Percentiles rank a stretch among this genome's conserved stretches.
Evolutionary conservation across 2,329 filamentous ascomycete genomes (phyloP).

Genomic region (Aspergillus niger): DNA sequence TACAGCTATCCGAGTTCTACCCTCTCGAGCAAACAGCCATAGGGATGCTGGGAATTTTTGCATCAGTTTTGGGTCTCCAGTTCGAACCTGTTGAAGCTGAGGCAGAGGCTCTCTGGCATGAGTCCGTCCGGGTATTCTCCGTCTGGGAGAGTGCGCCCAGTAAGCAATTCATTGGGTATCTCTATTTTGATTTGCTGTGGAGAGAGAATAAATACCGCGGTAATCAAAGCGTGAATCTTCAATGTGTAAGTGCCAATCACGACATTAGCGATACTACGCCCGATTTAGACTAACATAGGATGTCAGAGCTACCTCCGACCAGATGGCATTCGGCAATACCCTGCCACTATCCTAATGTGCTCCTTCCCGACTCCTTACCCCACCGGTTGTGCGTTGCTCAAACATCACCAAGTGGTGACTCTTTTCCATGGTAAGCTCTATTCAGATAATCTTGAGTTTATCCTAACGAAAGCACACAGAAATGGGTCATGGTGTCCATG

Average conservation of each 20-base stretch:
- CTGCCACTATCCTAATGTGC: not conserved
- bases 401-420: not conserved
- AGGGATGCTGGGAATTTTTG: not conserved
- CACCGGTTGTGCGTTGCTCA: not conserved
- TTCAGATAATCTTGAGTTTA: accelerated
- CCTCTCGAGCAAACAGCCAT: not conserved
- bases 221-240: not conserved
- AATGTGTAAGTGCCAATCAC: not conserved
- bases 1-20: not conserved
- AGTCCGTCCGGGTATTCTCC: not conserved
- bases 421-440: not conserved
- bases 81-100: not conserved
- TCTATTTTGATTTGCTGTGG: not conserved
- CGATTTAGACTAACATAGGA: not conserved
- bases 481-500: not conserved
- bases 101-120: not conserved
- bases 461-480: not conserved
- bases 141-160: not conserved
- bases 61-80: not conserved
- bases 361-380: not conserved
- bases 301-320: not conserved
- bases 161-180: not conserved
- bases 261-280: accelerated
- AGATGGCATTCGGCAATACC: not conserved
- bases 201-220: slow-evolving; percentile 1